Percentiles rank a stretch among this genome's conserved stretches.
Evolutionary conservation across 345 rosid genomes (phyloP).

Genomic region (Citrus inodora): DNA sequence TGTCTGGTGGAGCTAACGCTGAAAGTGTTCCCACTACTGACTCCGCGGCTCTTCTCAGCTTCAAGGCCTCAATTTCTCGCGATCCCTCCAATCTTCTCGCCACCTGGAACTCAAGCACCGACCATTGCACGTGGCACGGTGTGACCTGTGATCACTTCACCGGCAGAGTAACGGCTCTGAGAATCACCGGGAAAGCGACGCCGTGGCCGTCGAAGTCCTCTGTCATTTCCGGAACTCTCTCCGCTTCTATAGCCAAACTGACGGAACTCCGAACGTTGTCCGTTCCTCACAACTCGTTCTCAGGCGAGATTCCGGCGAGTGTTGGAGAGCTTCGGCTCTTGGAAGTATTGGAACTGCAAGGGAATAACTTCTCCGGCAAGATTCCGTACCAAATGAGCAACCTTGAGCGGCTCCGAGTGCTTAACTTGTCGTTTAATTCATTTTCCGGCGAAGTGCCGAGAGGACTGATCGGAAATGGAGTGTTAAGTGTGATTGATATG

Average conservation of each 20-base stretch:
- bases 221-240: conserved; percentile 26
- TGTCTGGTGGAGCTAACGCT: neutral
- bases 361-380: conserved; percentile 54
- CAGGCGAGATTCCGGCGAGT: conserved; percentile 48
- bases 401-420: conserved; percentile 29
- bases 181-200: conserved; percentile 12
- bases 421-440: conserved; percentile 54
- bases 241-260: conserved; percentile 32
- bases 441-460: conserved; percentile 42
- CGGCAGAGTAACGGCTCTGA: conserved; percentile 34
- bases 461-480: conserved; percentile 37
- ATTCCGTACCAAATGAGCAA: conserved; percentile 43
- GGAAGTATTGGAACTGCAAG: conserved; percentile 52
- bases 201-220: conserved; percentile 3
- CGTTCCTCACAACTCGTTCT: conserved; percentile 35
- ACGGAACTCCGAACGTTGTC: conserved; percentile 35
- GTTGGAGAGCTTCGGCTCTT: conserved; percentile 37
- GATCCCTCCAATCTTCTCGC: conserved; percentile 42
- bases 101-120: conserved; percentile 33
- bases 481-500: conserved; percentile 42
- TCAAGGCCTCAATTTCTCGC: conserved; percentile 38
- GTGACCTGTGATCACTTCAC: conserved; percentile 37
- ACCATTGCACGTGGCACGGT: conserved; percentile 50
- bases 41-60: conserved; percentile 35
- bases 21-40: conserved; percentile 13